Evolutionary conservation across 2,329 filamentous ascomycete genomes (phyloP).

Genomic region (Fusarium sp.): DNA sequence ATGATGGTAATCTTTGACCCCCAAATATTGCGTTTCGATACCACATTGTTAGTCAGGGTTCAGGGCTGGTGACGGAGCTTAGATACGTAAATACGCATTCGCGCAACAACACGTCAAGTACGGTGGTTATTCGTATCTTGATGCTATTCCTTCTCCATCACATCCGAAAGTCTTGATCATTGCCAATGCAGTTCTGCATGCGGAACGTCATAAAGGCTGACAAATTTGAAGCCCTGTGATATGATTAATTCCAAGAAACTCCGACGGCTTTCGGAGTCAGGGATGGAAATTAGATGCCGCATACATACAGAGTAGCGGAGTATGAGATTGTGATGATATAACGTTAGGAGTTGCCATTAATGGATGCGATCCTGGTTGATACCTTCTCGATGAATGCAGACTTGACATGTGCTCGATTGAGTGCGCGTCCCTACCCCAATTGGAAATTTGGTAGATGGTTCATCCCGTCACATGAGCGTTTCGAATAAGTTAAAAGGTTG

Average conservation of each 20-base stretch:
- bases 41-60: not conserved
- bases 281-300: conserved; percentile 1
- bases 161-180: not conserved
- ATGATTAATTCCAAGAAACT: conserved; percentile 10
- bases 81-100: conserved; percentile 29
- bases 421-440: conserved; percentile 18
- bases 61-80: conserved; percentile 12
- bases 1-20: conserved; percentile 8
- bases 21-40: conserved; percentile 1
- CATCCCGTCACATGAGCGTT: conserved; percentile 18
- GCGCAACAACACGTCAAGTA: not conserved
- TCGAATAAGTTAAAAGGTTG: conserved; percentile 20
- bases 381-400: not conserved
- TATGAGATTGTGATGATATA: conserved; percentile 5
- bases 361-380: conserved; percentile 16
- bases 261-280: conserved; percentile 2
- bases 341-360: not conserved
- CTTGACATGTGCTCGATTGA: conserved; percentile 7
- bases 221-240: conserved; percentile 4
- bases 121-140: conserved; percentile 9
- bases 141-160: not conserved
- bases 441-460: conserved; percentile 8
- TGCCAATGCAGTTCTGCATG: not conserved
- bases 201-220: conserved; percentile 27
- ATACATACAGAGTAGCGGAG: not conserved